Evolutionary conservation across 148 eudicot species (phyloP).

Genomic region (Silene conica): DNA sequence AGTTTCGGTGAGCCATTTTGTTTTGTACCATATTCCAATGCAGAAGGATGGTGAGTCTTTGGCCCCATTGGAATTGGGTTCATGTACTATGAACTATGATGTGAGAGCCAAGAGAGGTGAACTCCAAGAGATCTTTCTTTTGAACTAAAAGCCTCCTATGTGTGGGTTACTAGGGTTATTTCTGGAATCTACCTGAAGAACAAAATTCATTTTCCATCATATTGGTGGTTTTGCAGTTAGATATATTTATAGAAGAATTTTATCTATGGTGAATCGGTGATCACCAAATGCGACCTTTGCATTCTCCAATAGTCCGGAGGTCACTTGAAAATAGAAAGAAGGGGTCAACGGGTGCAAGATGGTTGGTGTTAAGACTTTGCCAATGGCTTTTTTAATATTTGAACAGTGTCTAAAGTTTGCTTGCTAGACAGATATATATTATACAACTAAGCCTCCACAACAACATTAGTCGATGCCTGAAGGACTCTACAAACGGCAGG

Average conservation of each 20-base stretch:
- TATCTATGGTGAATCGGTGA: neutral
- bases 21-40: no score
- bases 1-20: neutral
- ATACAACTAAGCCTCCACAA: neutral
- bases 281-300: neutral
- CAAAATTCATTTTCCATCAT: neutral
- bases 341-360: neutral
- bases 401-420: neutral
- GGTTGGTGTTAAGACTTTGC: neutral
- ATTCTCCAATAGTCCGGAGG: neutral
- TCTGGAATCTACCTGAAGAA: neutral
- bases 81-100: neutral
- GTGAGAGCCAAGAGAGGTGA: neutral
- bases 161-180: neutral
- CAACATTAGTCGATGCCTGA: neutral
- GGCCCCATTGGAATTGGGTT: no score
- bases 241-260: no score
- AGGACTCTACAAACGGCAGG: neutral
- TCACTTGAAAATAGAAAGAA: neutral
- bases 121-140: neutral
- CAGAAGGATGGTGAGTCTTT: no score
- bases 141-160: neutral
- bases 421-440: no score
- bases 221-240: neutral
- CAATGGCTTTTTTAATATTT: neutral